Evolutionary conservation across 371 early-diverging fungal genomes (phyloP).

Genomic region (Massospora cicadina): DNA sequence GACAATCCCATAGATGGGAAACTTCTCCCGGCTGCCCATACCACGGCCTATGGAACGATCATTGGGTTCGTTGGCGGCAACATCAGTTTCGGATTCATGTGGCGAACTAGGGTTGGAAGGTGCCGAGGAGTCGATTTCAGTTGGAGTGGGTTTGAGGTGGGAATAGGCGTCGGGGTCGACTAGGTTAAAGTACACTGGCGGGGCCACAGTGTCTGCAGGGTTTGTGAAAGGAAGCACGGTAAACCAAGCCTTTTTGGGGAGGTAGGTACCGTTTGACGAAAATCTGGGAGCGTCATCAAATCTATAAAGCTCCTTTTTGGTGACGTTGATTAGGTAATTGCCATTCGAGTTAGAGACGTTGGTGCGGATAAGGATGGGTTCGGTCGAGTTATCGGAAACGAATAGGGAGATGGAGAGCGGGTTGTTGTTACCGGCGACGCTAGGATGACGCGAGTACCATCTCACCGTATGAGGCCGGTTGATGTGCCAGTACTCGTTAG

Average conservation of each 20-base stretch:
- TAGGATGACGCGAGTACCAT: neutral
- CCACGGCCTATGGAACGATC: neutral
- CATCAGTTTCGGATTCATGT: neutral
- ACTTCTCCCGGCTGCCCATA: neutral
- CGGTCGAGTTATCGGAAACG: conserved; percentile 2
- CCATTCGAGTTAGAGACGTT: neutral
- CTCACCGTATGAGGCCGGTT: neutral
- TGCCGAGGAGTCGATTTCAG: conserved; percentile 1
- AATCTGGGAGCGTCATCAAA: neutral
- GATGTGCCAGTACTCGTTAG: neutral
- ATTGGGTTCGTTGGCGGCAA: neutral
- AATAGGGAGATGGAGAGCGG: neutral
- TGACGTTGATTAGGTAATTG: neutral
- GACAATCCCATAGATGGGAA: conserved; percentile 4
- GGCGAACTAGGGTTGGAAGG: neutral
- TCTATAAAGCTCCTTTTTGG: neutral
- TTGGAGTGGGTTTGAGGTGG: neutral
- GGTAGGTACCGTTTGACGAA: neutral
- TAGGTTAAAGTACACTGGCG: neutral
- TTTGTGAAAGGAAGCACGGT: neutral
- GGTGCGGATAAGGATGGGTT: neutral
- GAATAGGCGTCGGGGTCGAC: conserved; percentile 1
- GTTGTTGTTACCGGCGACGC: neutral
- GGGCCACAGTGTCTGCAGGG: too few species aligned
- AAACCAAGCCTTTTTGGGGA: conserved; percentile 1